Conservation (phyloP, 2,329 filamentous ascomycete species). For the Colletotrichum sp. region DNA sequence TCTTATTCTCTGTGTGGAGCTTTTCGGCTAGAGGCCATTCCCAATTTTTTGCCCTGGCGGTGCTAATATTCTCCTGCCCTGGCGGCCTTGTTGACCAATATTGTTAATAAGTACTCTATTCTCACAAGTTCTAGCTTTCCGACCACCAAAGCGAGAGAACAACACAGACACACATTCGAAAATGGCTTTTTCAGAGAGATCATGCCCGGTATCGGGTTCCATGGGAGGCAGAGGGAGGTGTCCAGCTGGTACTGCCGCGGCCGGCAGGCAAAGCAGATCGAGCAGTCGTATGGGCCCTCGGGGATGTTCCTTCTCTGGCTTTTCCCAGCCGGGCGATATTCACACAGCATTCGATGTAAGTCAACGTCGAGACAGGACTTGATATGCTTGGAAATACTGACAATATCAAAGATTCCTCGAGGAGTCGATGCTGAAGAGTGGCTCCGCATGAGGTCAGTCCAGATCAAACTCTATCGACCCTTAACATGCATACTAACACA, state of each 20-base stretch:
- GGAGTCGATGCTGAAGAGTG: slow-evolving; percentile 51
- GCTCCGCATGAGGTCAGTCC: slow-evolving; percentile 43
- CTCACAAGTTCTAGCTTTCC: not conserved
- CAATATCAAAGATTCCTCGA: slow-evolving; percentile 42
- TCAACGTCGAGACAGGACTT: not conserved
- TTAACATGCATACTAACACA: not conserved
- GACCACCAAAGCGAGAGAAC: not conserved
- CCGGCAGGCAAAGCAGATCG: slow-evolving; percentile 6
- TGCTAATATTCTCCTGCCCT: not conserved
- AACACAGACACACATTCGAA: slow-evolving; percentile 10
- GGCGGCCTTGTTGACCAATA: not conserved
- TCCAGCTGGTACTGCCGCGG: slow-evolving; percentile 23
- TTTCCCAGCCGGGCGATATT: slow-evolving; percentile 31
- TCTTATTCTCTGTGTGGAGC: not conserved
- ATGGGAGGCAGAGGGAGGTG: slow-evolving; percentile 27
- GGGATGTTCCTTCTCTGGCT: slow-evolving; percentile 37
- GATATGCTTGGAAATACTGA: not conserved
- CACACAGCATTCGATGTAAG: slow-evolving; percentile 41
- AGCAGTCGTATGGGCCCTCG: slow-evolving; percentile 29
- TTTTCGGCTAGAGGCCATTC: not conserved
- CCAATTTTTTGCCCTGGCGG: slow-evolving; percentile 6
- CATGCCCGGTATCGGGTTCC: slow-evolving; percentile 35
- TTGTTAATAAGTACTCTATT: not conserved
- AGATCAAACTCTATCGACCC: not conserved
- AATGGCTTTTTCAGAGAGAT: slow-evolving; percentile 29